Conservation (phyloP, 139 green algal species). For the Trebouxia sp. region DNA sequence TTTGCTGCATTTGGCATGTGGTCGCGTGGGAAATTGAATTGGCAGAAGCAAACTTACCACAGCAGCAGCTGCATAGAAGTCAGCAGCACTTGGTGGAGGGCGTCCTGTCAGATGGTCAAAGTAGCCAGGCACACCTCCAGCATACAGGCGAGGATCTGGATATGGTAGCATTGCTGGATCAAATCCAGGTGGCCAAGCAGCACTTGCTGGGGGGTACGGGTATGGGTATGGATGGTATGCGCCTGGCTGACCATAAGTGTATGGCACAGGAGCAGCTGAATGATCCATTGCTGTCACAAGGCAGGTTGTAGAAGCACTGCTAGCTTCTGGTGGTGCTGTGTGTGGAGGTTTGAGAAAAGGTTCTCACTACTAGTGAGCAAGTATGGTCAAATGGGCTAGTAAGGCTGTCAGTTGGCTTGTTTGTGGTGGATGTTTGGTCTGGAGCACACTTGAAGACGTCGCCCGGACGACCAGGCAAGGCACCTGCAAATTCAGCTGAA, state of each 20-base stretch:
- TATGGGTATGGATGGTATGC: constrained; percentile 16
- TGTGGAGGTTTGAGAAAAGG: too few relatives aligned
- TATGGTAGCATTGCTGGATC: constrained; percentile 23
- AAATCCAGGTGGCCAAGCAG: constrained; percentile 18
- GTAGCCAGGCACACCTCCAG: constrained; percentile 14
- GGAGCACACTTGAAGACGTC: too few relatives aligned
- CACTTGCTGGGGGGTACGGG: constrained; percentile 19
- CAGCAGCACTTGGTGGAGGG: constrained; percentile 12
- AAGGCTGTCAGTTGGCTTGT: not conserved
- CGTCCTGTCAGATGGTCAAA: constrained; percentile 1
- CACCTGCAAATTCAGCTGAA: too few relatives aligned
- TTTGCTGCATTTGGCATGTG: not conserved
- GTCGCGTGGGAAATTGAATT: too few relatives aligned
- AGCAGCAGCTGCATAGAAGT: constrained; percentile 25
- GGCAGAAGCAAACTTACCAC: constrained; percentile 5
- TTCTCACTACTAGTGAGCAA: not conserved
- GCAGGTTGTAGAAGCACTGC: too few relatives aligned
- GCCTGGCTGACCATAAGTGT: constrained; percentile 12
- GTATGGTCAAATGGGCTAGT: constrained; percentile 9
- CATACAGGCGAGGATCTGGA: constrained; percentile 13
- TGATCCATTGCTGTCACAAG: constrained; percentile 4
- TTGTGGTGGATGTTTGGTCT: constrained; percentile 2
- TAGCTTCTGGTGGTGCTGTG: too few relatives aligned
- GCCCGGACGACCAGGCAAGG: too few relatives aligned
- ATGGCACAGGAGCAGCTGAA: constrained; percentile 11